Evolutionary conservation across 441 rosid species (phyloP).

Genomic region (Gossypium trilobum): DNA sequence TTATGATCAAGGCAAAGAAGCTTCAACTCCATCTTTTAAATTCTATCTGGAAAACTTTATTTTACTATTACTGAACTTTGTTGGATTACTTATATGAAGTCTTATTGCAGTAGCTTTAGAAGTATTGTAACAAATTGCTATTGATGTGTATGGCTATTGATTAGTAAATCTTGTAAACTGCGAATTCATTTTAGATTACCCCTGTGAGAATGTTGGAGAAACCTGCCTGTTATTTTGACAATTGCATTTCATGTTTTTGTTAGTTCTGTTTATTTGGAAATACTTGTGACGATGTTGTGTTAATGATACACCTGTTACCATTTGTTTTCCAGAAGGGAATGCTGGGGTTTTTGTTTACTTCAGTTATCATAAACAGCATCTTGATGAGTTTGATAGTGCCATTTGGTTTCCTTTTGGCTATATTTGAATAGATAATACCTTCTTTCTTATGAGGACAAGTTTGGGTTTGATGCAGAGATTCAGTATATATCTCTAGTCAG

Average conservation of each 20-base stretch:
- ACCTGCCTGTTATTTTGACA: slow-evolving; percentile 50
- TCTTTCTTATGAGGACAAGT: neutral
- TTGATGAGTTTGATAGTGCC: slow-evolving; percentile 64
- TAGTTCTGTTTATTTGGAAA: neutral
- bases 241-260: neutral
- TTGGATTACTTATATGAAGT: neutral
- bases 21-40: slow-evolving; percentile 52
- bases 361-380: slow-evolving; percentile 29
- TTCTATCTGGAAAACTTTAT: slow-evolving; percentile 31
- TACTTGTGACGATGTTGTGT: neutral
- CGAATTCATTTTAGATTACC: slow-evolving; percentile 41
- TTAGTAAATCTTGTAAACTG: slow-evolving; percentile 3
- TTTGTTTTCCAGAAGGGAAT: slow-evolving; percentile 44
- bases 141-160: neutral
- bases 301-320: neutral
- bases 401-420: slow-evolving; percentile 63
- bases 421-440: slow-evolving; percentile 50
- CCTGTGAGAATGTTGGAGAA: slow-evolving; percentile 34
- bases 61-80: neutral
- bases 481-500: slow-evolving; percentile 16
- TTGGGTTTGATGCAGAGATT: slow-evolving; percentile 22
- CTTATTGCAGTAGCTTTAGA: neutral
- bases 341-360: slow-evolving; percentile 46
- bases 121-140: neutral
- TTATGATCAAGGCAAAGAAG: slow-evolving; percentile 67